These are phyloP conservation scores for Sherardia arvensis DNA, from an alignment of 257 asterid genomes.

Conservation along the genomic window DNA sequence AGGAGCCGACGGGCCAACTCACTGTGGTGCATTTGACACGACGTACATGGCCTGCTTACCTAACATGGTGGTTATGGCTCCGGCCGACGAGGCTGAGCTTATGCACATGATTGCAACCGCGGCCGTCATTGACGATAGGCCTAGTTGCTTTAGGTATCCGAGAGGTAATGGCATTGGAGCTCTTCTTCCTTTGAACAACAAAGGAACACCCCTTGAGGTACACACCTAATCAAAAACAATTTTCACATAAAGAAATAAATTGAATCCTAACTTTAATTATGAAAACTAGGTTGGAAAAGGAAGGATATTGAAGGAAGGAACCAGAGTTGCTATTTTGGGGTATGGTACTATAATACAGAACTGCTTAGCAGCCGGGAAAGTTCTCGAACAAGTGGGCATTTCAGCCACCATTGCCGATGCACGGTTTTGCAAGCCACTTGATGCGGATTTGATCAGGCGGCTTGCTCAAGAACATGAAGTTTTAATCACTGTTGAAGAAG, in stretches of 20 bases:
- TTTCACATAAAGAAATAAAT: no score
- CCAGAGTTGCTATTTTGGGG: slow-evolving; percentile 29
- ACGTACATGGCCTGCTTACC: slow-evolving; percentile 68
- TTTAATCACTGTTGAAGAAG: slow-evolving; percentile 60
- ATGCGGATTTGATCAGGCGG: slow-evolving; percentile 13
- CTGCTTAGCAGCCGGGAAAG: slow-evolving; percentile 25
- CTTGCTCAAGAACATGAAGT: slow-evolving; percentile 40
- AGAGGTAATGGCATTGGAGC: slow-evolving; percentile 68
- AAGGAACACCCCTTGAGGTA: slow-evolving; percentile 58
- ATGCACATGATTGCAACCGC: slow-evolving; percentile 74
- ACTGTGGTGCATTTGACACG: slow-evolving; percentile 65
- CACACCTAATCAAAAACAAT: not conserved
- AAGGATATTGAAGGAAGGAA: slow-evolving; percentile 23
- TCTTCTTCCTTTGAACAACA: slow-evolving; percentile 36
- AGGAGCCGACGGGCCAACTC: slow-evolving; percentile 75
- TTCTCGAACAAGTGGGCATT: slow-evolving; percentile 16
- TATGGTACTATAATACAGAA: slow-evolving; percentile 25
- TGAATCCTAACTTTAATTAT: not conserved
- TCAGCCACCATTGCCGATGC: slow-evolving; percentile 30
- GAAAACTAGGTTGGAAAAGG: slow-evolving; percentile 23
- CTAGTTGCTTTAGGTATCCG: slow-evolving; percentile 59
- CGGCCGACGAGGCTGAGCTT: slow-evolving; percentile 61
- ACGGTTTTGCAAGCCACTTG: slow-evolving; percentile 33
- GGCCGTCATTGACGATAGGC: slow-evolving; percentile 47
- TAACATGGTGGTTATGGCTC: slow-evolving; percentile 79